Base-by-base conservation (phyloP, 164 flowering plant species). In the Chimonanthus praecox region DNA sequence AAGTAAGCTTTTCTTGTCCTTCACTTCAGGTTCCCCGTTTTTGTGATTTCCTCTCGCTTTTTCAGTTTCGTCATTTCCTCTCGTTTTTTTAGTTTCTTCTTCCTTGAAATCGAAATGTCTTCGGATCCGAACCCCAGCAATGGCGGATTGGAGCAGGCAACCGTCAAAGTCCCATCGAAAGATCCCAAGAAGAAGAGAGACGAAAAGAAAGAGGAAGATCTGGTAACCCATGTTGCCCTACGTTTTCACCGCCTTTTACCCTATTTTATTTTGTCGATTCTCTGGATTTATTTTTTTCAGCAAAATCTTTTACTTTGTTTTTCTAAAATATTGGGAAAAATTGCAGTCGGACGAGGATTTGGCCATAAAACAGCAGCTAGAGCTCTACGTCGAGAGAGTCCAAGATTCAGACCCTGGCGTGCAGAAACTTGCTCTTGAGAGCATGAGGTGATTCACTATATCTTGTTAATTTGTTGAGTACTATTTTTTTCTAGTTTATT, bases 261-360 rank as follows among this genome's bases (percentile, higher is more conserved):
- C 47, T 67, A 44, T 49, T 67, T 47, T 47, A n/a, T 5, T 68
- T 54, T 75, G 13, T 70, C 11, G 66, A 58, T 7, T 51, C 67
- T 45, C n/a, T 65, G 49, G 15, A 73, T 75, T 11, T 10, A n/a
- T 54, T 5, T 54, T 50, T 54, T 9, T 20, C 21, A 20, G 21
- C 21, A 20, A 20, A 20, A 20, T 20, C 0, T 20, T 3, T 54
- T 33, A 33, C 33, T 6, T 54, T 54, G 51, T 54, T 13, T 13
- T 3, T 54, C 60, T 54, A 9, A 13, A 54, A 54, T 54, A 10
- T 54, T 54, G 60, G 20, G 47, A 16, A 44, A 5, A 64, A 33
- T 71, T 78, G 65, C 78, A 96, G 99, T 96, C 98, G 20, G 99
- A 96, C 43, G 98, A 96, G 82, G 99, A 96, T 78, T 82, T 96